Conservation (phyloP, 495 filamentous ascomycete species). For the Hyphodiscus hymeniophilus region DNA sequence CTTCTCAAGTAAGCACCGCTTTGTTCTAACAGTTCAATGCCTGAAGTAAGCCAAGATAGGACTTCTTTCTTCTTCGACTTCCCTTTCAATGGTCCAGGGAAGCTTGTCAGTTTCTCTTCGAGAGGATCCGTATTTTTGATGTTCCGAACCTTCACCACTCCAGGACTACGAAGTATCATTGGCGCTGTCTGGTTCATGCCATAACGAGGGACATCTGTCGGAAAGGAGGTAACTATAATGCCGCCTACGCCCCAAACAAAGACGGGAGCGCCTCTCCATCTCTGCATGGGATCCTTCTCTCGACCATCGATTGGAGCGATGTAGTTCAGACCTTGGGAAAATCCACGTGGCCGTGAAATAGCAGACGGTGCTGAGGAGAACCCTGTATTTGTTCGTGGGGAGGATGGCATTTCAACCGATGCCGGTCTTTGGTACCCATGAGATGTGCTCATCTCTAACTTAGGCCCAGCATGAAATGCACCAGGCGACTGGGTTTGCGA, state of each 20-base stretch:
- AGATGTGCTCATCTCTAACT: slow-evolving; percentile 19
- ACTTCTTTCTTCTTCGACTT: slow-evolving; percentile 96
- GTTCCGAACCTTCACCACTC: slow-evolving; percentile 69
- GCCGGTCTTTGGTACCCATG: slow-evolving; percentile 30
- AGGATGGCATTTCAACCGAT: slow-evolving; percentile 23
- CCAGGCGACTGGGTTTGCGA: slow-evolving; percentile 86
- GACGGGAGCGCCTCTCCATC: slow-evolving; percentile 86
- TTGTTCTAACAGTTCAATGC: slow-evolving; percentile 63
- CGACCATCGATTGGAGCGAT: slow-evolving; percentile 71
- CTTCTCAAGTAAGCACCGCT: slow-evolving; percentile 31
- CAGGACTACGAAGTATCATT: slow-evolving; percentile 74
- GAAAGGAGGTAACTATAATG: slow-evolving; percentile 73
- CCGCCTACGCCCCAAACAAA: slow-evolving; percentile 87
- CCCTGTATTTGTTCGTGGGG: slow-evolving; percentile 9
- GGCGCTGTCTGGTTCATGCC: slow-evolving; percentile 60
- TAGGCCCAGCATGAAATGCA: slow-evolving; percentile 22
- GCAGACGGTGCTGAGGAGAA: slow-evolving; percentile 18
- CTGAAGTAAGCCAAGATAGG: slow-evolving; percentile 67
- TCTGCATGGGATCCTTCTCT: slow-evolving; percentile 65
- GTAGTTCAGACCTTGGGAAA: slow-evolving; percentile 42
- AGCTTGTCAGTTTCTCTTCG: slow-evolving; percentile 62
- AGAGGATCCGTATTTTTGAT: slow-evolving; percentile 62
- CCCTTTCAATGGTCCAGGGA: slow-evolving; percentile 80
- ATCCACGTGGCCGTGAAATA: slow-evolving; percentile 16
- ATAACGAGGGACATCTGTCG: slow-evolving; percentile 82